Evolutionary conservation across 2,329 filamentous ascomycete genomes (phyloP).

Genomic region (Ceratocystis colombiana): DNA sequence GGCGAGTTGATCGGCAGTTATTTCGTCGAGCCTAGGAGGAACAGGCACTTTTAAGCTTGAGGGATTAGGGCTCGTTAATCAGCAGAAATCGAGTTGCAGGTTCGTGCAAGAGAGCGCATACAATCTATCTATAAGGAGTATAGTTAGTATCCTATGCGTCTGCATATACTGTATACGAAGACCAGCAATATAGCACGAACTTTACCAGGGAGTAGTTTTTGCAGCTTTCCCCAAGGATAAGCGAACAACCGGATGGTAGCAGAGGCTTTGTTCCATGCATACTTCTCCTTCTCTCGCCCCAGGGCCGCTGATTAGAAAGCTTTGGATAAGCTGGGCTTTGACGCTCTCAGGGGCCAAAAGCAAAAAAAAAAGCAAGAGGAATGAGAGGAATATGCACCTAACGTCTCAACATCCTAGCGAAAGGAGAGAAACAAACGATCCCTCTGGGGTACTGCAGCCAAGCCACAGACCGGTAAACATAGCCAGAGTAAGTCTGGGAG

Average conservation of each 20-base stretch:
- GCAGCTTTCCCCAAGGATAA: background rate
- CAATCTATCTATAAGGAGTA: no score
- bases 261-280: constrained; percentile 10
- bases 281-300: constrained; percentile 1
- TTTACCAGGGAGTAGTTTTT: background rate
- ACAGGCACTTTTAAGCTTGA: background rate
- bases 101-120: no score
- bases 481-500: background rate
- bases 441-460: background rate
- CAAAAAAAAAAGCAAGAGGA: background rate
- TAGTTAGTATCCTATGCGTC: background rate
- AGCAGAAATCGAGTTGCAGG: background rate
- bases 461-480: background rate
- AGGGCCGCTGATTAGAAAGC: constrained; percentile 10
- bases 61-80: background rate
- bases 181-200: background rate
- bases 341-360: constrained; percentile 4
- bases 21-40: background rate
- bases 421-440: background rate
- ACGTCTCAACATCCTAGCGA: constrained; percentile 8
- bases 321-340: constrained; percentile 11
- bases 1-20: background rate
- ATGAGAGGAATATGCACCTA: constrained; percentile 4
- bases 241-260: background rate
- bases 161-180: background rate